Evolutionary conservation across 2,329 filamentous ascomycete species (phyloP), one percentile per base, ranked within the genome.

Genomic region (Alternaria triticimaculans): DNA sequence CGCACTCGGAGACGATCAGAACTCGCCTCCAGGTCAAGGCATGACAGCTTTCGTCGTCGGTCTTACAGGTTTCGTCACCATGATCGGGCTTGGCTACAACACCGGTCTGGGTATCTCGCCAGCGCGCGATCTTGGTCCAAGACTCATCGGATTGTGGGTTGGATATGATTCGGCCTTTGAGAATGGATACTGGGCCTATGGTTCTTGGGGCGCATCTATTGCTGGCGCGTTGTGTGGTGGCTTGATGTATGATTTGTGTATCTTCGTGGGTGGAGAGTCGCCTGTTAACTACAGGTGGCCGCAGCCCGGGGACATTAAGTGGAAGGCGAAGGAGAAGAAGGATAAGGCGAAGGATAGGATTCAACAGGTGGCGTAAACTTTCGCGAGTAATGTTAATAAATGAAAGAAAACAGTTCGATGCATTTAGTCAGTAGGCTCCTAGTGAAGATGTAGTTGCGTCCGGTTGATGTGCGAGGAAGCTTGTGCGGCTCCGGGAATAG

Each of bases 41-140:
- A 76, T 76, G 61, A 92, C 90, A 75, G 90, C 80, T 1, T 72
- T 73, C 6, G 72, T 74, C n/a, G 67, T 76, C 28, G 71, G 75
- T 6, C 69, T 77, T 37, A 65, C 70, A 9, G 68, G 60, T 6
- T 73, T 73, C 53, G 64, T 74, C 25, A 69, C 73, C 26, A 72
- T 70, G 66, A 66, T 76, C 3, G 67, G 71, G 0, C 60, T 75
- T 8, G 73, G 72, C 9, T 75, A 75, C 62, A 76, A 76, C 45
- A 74, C 71, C 5, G 75, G 76, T 33, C 66, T 75, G 7, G 77
- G 89, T 11, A 90, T 92, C 65, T 92, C 92, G 69, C 80, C 91
- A 45, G 90, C 90, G 21, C 86, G 90, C 76, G 90, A 93, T 70
- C 90, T 92, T 72, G 90, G 90, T 0, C 90, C 90, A 2, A 83